Conservation (phyloP, 805 yeast species). For the Wickerhamia fluorescens region DNA sequence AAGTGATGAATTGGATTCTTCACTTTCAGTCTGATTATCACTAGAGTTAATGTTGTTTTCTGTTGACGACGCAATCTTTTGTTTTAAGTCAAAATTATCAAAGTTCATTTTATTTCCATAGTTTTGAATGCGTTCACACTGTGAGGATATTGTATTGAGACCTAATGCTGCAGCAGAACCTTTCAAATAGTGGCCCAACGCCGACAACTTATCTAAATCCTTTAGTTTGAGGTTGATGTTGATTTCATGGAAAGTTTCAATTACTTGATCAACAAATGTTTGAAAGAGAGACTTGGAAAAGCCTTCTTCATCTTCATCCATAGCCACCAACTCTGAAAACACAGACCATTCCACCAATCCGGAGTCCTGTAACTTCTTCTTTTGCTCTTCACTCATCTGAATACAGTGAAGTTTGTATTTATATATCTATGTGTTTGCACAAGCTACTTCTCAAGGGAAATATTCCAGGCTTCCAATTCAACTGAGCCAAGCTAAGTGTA, state of each 20-base stretch:
- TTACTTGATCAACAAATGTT: constrained; percentile 87
- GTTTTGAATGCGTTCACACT: constrained; percentile 92
- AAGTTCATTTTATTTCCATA: constrained; percentile 54
- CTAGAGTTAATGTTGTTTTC: constrained; percentile 19
- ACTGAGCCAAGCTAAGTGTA: no score
- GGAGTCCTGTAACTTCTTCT: constrained; percentile 32
- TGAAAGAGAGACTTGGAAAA: constrained; percentile 72
- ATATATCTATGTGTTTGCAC: no score
- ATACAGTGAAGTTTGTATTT: no score
- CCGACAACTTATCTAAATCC: constrained; percentile 53
- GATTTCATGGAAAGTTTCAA: constrained; percentile 68
- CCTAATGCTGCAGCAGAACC: constrained; percentile 97
- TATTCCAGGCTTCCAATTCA: no score
- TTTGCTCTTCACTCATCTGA: constrained; percentile 9
- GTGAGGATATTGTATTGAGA: constrained; percentile 67
- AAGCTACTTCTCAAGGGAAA: no score
- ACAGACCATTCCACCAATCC: constrained; percentile 85
- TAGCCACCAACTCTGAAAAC: constrained; percentile 77
- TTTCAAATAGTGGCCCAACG: constrained; percentile 85
- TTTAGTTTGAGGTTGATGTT: constrained; percentile 44
- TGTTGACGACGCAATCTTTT: constrained; percentile 2
- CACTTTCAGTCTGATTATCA: constrained; percentile 8
- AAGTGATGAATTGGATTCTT: no score
- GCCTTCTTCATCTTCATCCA: constrained; percentile 97
- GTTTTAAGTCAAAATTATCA: constrained; percentile 23